A percentile compares a stretch with the other conserved stretches of the same genome.
Evolutionary conservation across 1,284 basidiomycete species (phyloP).

Genomic region (Testicularia cyperi): DNA sequence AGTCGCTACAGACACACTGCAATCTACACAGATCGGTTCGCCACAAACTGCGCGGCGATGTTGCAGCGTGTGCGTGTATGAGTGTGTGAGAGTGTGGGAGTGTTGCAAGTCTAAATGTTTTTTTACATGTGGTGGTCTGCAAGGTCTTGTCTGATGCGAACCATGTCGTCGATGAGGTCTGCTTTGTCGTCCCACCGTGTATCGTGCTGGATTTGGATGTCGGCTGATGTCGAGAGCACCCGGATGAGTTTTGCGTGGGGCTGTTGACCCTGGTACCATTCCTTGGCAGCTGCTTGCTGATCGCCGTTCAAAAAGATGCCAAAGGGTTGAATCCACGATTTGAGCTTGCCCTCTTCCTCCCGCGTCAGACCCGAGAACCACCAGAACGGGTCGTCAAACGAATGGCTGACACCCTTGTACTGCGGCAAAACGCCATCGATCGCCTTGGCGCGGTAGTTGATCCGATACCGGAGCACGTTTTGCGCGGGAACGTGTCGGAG

Average conservation of each 20-base stretch:
- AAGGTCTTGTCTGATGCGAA: slow-evolving; percentile 9
- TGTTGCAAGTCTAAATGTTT: too few relatives aligned
- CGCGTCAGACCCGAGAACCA: slow-evolving; percentile 9
- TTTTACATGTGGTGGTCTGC: too few relatives aligned
- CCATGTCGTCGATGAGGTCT: slow-evolving; percentile 11
- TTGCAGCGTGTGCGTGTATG: too few relatives aligned
- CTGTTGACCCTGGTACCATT: slow-evolving; percentile 8
- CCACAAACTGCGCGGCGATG: too few relatives aligned
- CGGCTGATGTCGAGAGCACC: slow-evolving; percentile 6
- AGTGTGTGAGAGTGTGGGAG: too few relatives aligned
- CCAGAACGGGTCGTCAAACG: slow-evolving; percentile 34
- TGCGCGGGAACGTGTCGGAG: slow-evolving; percentile 4
- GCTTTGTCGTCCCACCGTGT: slow-evolving; percentile 19
- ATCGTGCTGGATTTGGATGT: slow-evolving; percentile 6
- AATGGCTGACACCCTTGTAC: slow-evolving; percentile 31
- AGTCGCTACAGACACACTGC: too few relatives aligned
- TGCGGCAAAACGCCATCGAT: slow-evolving; percentile 6
- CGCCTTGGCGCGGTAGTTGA: slow-evolving; percentile 15
- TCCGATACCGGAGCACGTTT: slow-evolving; percentile 21
- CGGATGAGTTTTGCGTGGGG: slow-evolving; percentile 4
- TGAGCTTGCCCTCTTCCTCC: slow-evolving; percentile 1
- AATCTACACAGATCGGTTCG: too few relatives aligned
- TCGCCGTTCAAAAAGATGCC: slow-evolving; percentile 10
- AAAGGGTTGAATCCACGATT: slow-evolving; percentile 15
- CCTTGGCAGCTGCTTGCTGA: background rate